These are phyloP conservation scores for Blastobotrys buckinghamii DNA, from an alignment of 1,139 yeast genomes.

Conservation along the genomic window DNA sequence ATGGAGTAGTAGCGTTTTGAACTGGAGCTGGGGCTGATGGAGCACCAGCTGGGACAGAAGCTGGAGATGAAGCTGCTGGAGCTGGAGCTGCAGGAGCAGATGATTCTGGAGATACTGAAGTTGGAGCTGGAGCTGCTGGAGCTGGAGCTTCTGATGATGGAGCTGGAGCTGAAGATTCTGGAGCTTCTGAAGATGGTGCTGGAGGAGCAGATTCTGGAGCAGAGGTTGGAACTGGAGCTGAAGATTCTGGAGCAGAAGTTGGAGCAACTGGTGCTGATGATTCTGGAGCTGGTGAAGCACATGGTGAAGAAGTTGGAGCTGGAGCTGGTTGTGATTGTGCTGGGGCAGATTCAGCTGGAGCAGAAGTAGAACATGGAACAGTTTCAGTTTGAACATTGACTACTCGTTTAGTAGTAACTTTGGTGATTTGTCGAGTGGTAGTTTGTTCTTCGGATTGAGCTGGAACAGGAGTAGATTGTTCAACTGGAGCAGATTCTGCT, in stretches of 20 bases:
- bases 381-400: neutral
- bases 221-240: neutral
- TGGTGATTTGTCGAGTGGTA: neutral
- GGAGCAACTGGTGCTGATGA: neutral
- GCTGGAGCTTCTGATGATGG: neutral
- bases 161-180: neutral
- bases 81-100: too few relatives aligned
- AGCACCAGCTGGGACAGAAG: neutral
- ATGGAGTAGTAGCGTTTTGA: neutral
- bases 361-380: neutral
- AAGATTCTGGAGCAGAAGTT: too few relatives aligned
- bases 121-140: neutral
- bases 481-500: neutral
- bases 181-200: neutral
- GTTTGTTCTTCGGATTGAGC: neutral
- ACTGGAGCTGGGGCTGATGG: neutral
- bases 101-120: neutral
- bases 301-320: neutral
- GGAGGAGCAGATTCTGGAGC: neutral
- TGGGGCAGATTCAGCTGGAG: neutral
- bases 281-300: too few relatives aligned
- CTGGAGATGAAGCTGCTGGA: neutral
- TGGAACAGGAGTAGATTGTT: too few relatives aligned
- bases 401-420: neutral
- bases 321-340: neutral